Conservation (phyloP, 805 yeast species). For the Candida endomychidarum region DNA sequence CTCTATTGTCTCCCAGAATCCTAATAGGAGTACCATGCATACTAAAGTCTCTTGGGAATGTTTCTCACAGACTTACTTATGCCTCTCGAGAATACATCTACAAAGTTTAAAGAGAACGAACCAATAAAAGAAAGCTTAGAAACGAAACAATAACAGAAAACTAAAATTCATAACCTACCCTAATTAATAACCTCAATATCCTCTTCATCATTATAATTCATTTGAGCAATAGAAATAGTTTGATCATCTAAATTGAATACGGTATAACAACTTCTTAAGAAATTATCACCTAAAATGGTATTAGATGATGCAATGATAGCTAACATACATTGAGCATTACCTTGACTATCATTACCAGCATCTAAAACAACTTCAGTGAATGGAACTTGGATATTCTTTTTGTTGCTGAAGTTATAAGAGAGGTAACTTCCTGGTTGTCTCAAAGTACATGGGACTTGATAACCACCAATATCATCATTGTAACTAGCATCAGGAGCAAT, state of each 20-base stretch:
- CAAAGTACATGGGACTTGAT: slow-evolving; percentile 13
- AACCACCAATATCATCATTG: slow-evolving; percentile 15
- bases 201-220: slow-evolving; percentile 20
- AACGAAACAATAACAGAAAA: too few relatives aligned
- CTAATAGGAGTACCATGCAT: too few relatives aligned
- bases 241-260: slow-evolving; percentile 62
- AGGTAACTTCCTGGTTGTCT: slow-evolving; percentile 14
- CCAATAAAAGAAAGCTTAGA: too few relatives aligned
- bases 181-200: slow-evolving; percentile 18
- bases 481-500: slow-evolving; percentile 15
- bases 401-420: slow-evolving; percentile 14
- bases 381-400: slow-evolving; percentile 15
- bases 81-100: too few relatives aligned
- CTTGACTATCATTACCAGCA: slow-evolving; percentile 16
- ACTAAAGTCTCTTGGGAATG: too few relatives aligned
- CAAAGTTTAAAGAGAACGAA: too few relatives aligned
- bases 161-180: too few relatives aligned
- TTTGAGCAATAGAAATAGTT: slow-evolving; percentile 53
- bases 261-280: slow-evolving; percentile 61
- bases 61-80: too few relatives aligned
- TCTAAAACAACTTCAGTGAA: slow-evolving; percentile 16
- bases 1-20: too few relatives aligned
- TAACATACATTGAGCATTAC: slow-evolving; percentile 16
- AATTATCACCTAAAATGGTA: slow-evolving; percentile 58
- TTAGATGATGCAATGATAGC: slow-evolving; percentile 10